Conservation (phyloP, 2,329 filamentous ascomycete species). For the Ophiostoma australiae region DNA sequence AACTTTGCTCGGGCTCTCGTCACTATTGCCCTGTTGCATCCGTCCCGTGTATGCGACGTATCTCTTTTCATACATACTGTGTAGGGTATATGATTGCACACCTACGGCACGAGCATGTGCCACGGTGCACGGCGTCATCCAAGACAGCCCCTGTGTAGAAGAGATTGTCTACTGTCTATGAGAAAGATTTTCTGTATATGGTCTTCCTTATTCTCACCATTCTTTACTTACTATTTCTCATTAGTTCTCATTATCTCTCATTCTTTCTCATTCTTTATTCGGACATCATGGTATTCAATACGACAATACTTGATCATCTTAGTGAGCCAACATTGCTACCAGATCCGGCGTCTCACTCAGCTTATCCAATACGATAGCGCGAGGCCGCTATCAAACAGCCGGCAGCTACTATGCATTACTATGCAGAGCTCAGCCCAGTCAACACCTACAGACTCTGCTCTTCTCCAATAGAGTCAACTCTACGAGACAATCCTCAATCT, state of each 20-base stretch:
- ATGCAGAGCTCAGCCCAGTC: neutral
- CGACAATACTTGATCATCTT: neutral
- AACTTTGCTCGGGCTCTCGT: neutral
- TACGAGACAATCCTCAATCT: neutral
- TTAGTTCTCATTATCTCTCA: too few relatives aligned
- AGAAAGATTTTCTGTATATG: neutral
- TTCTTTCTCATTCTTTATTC: too few relatives aligned
- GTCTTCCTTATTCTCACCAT: too few relatives aligned
- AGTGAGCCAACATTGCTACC: neutral
- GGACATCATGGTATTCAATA: too few relatives aligned
- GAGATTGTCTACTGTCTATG: neutral
- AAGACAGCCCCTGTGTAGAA: neutral
- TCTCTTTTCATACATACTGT: neutral
- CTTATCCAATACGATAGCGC: neutral
- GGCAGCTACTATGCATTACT: too few relatives aligned
- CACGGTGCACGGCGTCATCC: neutral
- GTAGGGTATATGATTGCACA: neutral
- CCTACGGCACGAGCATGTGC: slow-evolving; percentile 2
- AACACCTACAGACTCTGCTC: neutral
- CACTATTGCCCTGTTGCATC: neutral
- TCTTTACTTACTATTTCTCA: too few relatives aligned
- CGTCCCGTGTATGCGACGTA: slow-evolving; percentile 3
- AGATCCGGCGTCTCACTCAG: neutral
- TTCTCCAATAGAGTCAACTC: neutral
- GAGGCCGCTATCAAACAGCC: neutral